These are phyloP conservation scores for Claviceps arundinis DNA, from an alignment of 2,329 filamentous ascomycete genomes.

Conservation along the genomic window DNA sequence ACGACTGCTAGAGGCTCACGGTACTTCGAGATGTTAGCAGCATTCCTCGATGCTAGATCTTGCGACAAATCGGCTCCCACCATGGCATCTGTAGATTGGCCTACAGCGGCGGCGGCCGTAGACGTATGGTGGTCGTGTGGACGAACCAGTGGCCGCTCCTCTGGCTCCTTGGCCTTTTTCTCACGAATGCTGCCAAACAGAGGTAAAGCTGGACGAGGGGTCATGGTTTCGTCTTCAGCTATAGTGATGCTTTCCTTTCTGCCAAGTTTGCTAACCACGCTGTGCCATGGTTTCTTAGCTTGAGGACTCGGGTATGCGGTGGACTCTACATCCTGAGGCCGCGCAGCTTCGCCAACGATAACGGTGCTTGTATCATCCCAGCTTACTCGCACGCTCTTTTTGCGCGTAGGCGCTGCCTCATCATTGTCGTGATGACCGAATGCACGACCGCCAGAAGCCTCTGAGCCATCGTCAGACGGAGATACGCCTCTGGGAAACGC, in stretches of 20 bases:
- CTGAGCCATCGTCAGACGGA: constrained; percentile 36
- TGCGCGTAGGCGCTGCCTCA: constrained; percentile 31
- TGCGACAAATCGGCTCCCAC: constrained; percentile 42
- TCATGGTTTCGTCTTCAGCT: constrained; percentile 58
- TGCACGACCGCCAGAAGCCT: constrained; percentile 21
- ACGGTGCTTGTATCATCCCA: constrained; percentile 57
- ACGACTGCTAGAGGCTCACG: constrained; percentile 57
- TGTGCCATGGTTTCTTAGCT: constrained; percentile 37
- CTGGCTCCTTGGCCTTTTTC: constrained; percentile 38
- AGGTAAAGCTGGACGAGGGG: constrained; percentile 59
- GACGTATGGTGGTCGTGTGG: constrained; percentile 28
- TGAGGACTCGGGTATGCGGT: constrained; percentile 23
- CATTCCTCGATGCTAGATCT: constrained; percentile 38
- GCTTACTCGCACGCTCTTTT: constrained; percentile 60
- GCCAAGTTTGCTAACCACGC: constrained; percentile 30
- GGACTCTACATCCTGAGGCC: constrained; percentile 24
- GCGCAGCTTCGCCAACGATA: constrained; percentile 35
- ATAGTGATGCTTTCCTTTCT: constrained; percentile 33
- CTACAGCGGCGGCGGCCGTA: constrained; percentile 16
- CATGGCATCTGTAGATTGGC: constrained; percentile 45
- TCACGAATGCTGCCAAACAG: constrained; percentile 63
- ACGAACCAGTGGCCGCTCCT: constrained; percentile 45
- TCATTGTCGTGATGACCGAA: constrained; percentile 17
- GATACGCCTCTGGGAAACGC: constrained; percentile 41
- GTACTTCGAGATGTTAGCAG: constrained; percentile 42